Base-by-base conservation (phyloP, 2,329 filamentous ascomycete genomes). In the Calonectria pseudoreteaudii region DNA sequence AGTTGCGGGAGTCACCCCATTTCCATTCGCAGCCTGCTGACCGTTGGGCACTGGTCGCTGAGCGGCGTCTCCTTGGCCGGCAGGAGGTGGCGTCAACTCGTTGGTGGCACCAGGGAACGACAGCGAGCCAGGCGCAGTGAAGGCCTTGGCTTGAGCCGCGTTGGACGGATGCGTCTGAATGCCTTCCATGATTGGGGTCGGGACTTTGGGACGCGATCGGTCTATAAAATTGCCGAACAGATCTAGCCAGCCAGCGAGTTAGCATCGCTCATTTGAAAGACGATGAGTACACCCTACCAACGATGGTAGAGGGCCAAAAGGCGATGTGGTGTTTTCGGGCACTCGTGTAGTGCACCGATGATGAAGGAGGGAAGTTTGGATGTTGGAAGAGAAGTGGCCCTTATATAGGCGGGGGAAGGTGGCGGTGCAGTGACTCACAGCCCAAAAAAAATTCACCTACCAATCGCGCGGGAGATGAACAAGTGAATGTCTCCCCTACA, bases 401-500 rank as follows among this genome's bases (percentile, higher is more conserved):
- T 78, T 81, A 75, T 82, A 80, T 81, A 80, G 79, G 77, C 66
- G 70, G 73, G 75, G 53, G 66, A 58, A 49, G 41, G 75, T 58
- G 76, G 72, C 76, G 58, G 75, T 76, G 76, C 74, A 78, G 75
- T 77, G 79, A 78, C 70, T 79, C 73, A 79, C 75, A 76, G 74
- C 71, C 70, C 28, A 74, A 77, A 73, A 75, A 20, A 36, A 67
- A 73, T 71, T 72, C 58, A 83, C 89, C 86, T 92, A 93, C 91
- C 90, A 88, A 91, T 85, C 90, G 91, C 90, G 90, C 87, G 91
- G 94, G 95, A 98, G 95, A 98, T 94, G 89, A 95, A 98, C 95
- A 98, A 98, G 85, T 93, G 86, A 98, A 98, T 98, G 95, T 95
- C 94, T 98, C 95, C 94, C 95, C 95, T 88, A 87, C 86, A 86